Percentiles rank a stretch among this genome's conserved stretches.
Conservation (phyloP, 75 land plant species). For the Picea glauca region DNA sequence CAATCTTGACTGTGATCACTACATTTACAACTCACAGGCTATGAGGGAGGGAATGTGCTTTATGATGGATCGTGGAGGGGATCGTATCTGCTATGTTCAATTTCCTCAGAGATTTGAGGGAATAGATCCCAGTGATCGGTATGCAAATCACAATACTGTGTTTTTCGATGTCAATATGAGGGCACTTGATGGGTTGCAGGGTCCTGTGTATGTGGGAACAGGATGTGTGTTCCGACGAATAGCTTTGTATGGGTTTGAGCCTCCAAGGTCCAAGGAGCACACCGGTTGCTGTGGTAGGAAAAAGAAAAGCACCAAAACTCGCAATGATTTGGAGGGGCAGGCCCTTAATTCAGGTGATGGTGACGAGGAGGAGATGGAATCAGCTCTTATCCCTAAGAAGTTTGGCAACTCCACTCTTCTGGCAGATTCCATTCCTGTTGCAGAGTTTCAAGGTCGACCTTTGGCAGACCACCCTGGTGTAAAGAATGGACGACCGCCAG, state of each 20-base stretch:
- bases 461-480: constrained; percentile 36
- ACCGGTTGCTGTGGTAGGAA: constrained; percentile 56
- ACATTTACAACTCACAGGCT: constrained; percentile 73
- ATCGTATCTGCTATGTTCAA: constrained; percentile 77
- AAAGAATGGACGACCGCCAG: constrained; percentile 35
- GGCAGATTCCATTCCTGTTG: constrained; percentile 73
- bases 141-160: constrained; percentile 85
- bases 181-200: constrained; percentile 85
- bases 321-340: constrained; percentile 30
- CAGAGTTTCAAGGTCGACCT: constrained; percentile 78
- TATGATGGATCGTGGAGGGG: constrained; percentile 85
- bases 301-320: constrained; percentile 20
- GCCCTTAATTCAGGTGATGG: constrained; percentile 38
- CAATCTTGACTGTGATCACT: constrained; percentile 80
- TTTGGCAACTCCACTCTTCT: constrained; percentile 69
- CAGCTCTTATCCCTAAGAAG: constrained; percentile 39
- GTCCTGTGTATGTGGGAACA: constrained; percentile 88
- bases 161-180: constrained; percentile 90
- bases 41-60: constrained; percentile 73
- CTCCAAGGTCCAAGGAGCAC: constrained; percentile 37
- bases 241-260: constrained; percentile 86
- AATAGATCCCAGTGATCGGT: constrained; percentile 85
- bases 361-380: constrained; percentile 22
- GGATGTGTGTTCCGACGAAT: constrained; percentile 82
- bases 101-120: constrained; percentile 93